Evolutionary conservation across 179 eudicot genomes (phyloP).

Genomic region (Pouteria campechiana): DNA sequence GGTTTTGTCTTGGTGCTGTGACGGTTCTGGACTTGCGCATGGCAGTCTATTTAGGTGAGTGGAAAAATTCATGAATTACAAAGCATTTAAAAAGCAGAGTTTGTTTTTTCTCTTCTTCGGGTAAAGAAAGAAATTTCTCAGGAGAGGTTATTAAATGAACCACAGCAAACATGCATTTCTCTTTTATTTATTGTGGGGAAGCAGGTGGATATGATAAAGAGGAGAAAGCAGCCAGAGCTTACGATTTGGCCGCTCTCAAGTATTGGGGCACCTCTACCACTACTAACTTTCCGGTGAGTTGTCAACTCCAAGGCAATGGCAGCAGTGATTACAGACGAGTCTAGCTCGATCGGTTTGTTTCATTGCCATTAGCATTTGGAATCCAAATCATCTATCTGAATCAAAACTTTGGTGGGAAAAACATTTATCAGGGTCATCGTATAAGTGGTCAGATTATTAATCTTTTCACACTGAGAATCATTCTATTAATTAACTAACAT

Average conservation of each 20-base stretch:
- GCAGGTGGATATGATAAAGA: constrained; percentile 97
- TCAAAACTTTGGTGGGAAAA: no score
- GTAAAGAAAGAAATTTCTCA: constrained; percentile 5
- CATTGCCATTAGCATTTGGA: no score
- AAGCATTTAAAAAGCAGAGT: background rate
- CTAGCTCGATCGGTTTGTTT: no score
- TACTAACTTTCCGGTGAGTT: constrained; percentile 84
- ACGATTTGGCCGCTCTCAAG: constrained; percentile 88
- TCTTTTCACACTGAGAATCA: no score
- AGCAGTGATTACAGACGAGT: no score
- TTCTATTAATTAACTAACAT: no score
- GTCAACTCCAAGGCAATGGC: no score
- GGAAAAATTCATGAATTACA: no score
- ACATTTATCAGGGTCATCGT: no score
- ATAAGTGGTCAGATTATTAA: no score
- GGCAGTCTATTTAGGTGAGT: constrained; percentile 57
- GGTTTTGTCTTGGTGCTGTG: background rate
- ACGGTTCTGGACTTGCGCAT: background rate
- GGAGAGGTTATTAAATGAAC: constrained; percentile 21
- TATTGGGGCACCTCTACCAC: constrained; percentile 99
- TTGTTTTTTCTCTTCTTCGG: background rate
- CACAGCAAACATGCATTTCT: no score
- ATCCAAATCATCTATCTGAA: no score
- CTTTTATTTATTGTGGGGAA: background rate
- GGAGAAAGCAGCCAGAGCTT: constrained; percentile 94